phyloP scores from a whole-genome alignment of 192 early-diverging fungal genomes.

The Cladochytrium replicatum region DNA sequence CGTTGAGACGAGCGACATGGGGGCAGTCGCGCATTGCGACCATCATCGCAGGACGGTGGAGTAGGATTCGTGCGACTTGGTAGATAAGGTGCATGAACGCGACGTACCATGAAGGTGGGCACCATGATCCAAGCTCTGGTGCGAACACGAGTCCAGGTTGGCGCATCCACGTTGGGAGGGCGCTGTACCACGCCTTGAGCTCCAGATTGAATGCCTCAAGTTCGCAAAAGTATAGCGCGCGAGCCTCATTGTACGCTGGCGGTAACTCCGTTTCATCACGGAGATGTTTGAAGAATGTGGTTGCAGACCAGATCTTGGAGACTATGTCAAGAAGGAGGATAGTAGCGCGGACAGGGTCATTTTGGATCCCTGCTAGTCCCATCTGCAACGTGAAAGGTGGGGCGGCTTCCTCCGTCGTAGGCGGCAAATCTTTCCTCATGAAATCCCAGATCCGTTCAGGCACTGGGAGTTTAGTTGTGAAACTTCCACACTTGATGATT shows the following conservation, averaged over 20 bases:
- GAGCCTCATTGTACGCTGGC: neutral
- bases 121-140: neutral
- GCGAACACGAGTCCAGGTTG: neutral
- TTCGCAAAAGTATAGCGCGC: neutral
- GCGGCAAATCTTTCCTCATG: neutral
- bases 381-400: neutral
- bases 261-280: neutral
- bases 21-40: neutral
- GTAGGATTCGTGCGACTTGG: neutral
- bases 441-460: neutral
- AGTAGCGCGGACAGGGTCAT: neutral
- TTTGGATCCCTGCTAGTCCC: neutral
- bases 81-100: neutral
- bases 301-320: neutral
- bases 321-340: neutral
- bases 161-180: neutral
- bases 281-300: neutral
- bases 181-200: neutral
- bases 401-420: no score
- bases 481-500: neutral
- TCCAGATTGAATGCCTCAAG: neutral
- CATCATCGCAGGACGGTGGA: neutral
- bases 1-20: neutral
- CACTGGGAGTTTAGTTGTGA: neutral
- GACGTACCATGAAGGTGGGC: neutral